Evolutionary conservation across 805 yeast genomes (phyloP), one percentile per base, ranked within the genome.

Genomic region (Kockiozyma suomiensis): DNA sequence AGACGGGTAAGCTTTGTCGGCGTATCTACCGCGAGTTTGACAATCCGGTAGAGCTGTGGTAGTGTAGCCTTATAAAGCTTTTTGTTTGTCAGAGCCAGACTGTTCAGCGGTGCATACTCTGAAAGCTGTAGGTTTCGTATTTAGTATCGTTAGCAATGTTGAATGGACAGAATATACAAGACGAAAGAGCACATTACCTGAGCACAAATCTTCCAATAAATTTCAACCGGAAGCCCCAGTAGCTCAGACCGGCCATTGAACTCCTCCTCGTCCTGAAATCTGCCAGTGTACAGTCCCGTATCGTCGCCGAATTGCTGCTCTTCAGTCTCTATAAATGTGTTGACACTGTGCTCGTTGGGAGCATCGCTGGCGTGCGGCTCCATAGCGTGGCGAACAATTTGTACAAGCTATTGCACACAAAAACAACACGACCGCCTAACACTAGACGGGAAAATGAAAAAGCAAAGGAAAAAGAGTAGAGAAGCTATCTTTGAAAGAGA

Each of bases 191-290:
- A n/a, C n/a, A n/a, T 4, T 21, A 61, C 65, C 43, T 50, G 55
- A 10, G 54, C 35, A 17, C 65, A 61, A 5, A 61, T 62, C 17
- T 46, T 46, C 66, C 66, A 62, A 23, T 35, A 59, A 3, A 62
- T 43, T 40, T 62, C 66, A 17, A 60, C 45, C 3, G 66, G 66
- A 26, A 62, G 50, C 19, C 32, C 35, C 13, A 50, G 54, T 13
- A 62, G 50, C 10, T 50, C 40, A 4, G 59, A 37, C 13, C 50
- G 43, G 8, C n/a, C 5, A 8, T 6, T 21, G 15, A 1, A 12
- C 19, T 19, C 28, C 10, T 21, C 51, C 12, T 17, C 26, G n/a
- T n/a, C n/a, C n/a, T n/a, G n/a, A n/a, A n/a, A n/a, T n/a, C n/a
- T n/a, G n/a, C n/a, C n/a, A n/a, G n/a, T n/a, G n/a, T n/a, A n/a